These are phyloP conservation scores for Alliaria petiolata DNA, from an alignment of 345 rosid genomes.

Conservation along the genomic window DNA sequence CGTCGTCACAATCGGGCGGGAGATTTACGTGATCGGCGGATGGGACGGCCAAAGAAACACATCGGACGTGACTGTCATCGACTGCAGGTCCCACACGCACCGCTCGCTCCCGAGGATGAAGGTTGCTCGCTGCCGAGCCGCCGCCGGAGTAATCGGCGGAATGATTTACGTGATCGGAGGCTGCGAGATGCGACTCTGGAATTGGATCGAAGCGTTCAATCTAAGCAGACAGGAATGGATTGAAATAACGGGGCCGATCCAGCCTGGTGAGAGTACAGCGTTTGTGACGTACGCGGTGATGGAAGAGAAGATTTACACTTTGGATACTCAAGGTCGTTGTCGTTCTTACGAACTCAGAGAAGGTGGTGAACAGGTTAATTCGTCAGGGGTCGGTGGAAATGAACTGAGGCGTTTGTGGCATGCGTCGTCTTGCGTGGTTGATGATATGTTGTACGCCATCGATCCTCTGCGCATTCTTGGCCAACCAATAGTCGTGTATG, in stretches of 20 bases:
- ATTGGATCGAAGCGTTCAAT: background rate
- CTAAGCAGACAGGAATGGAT: background rate
- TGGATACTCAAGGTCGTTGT: background rate
- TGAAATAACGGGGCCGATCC: background rate
- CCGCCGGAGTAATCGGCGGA: background rate
- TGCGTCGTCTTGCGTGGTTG: background rate
- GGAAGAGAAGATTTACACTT: background rate
- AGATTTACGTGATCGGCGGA: conserved; percentile 1
- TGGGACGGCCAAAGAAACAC: background rate
- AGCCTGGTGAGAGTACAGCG: no score
- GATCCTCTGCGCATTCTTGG: background rate
- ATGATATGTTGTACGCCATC: background rate
- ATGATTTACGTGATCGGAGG: background rate
- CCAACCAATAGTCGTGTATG: background rate
- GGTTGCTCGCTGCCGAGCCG: background rate
- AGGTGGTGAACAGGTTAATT: background rate
- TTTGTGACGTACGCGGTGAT: background rate
- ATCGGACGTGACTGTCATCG: background rate
- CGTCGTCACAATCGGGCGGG: background rate
- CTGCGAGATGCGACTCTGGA: background rate
- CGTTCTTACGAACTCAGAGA: background rate
- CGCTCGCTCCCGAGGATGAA: background rate
- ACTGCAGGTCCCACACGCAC: background rate
- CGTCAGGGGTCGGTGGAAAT: background rate
- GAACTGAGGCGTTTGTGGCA: background rate